Conservation (phyloP, 1,284 basidiomycete genomes). For the Mycena sp. region DNA sequence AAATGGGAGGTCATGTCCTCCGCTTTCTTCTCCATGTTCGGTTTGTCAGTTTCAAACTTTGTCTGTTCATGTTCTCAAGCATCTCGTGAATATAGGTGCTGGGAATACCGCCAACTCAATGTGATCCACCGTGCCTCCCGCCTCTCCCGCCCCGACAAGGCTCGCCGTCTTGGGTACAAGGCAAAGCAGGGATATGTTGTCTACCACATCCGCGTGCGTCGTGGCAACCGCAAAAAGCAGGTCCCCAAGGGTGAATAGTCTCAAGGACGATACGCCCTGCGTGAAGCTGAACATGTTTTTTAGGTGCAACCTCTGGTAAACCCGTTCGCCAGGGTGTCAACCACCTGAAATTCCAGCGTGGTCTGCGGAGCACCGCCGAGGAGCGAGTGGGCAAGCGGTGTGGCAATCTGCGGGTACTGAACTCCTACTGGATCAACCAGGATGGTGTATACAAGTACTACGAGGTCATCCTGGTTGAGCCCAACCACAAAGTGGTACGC, state of each 20-base stretch:
- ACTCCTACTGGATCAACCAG: constrained; percentile 99
- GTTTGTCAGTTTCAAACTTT: constrained; percentile 54
- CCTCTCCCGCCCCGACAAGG: constrained; percentile 99
- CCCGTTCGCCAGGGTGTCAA: constrained; percentile 99
- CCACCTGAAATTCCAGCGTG: constrained; percentile 98
- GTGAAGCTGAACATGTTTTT: background rate
- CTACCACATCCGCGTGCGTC: constrained; percentile 97
- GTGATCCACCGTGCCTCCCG: constrained; percentile 98
- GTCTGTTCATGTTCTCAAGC: background rate
- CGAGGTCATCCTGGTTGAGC: constrained; percentile 98
- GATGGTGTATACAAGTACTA: constrained; percentile 99
- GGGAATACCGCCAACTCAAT: constrained; percentile 99
- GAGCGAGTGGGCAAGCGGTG: constrained; percentile 98
- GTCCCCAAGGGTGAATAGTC: constrained; percentile 86
- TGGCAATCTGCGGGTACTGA: constrained; percentile 94
- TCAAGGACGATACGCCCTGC: background rate
- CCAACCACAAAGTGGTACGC: constrained; percentile 90
- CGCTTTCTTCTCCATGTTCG: constrained; percentile 98
- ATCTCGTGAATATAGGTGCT: constrained; percentile 77
- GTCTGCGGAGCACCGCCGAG: constrained; percentile 94
- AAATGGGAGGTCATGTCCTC: constrained; percentile 97
- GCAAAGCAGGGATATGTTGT: constrained; percentile 99
- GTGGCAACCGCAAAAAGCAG: constrained; percentile 99
- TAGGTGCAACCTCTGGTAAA: constrained; percentile 98
- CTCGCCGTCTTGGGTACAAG: constrained; percentile 98